Evolutionary conservation across 176 grass and related monocot genomes (phyloP), one percentile per base, ranked within the genome.

Genomic region (Cenchrus americanus): DNA sequence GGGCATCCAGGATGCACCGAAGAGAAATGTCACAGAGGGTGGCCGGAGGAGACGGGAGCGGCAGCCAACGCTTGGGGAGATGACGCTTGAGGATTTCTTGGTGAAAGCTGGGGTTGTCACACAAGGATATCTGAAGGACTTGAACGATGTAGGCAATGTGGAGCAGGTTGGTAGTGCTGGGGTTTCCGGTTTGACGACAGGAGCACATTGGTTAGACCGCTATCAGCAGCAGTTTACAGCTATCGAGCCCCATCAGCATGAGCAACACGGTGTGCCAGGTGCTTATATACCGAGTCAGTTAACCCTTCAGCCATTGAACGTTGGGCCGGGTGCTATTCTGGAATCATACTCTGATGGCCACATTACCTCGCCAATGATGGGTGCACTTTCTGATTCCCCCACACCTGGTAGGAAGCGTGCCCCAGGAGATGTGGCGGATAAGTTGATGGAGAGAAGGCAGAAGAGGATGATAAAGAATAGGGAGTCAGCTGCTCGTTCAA

Each of bases 381-480:
- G 75, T 83, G 83, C 77, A 67, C 81, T 52, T 76, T 89, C 53
- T 48, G 88, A 90, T 83, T 90, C 88, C 58, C 87, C 79, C 2
- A 92, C 84, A 27, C 83, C 90, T 71, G 86, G 81, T 78, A 79
- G 90, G 63, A 97, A 93, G 79, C 88, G 84, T 34, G 43, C 85
- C 66, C 76, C 87, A 46, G 87, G 85, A 30, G 89, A 93, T 48
- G 59, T 88, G 26, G 62, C 41, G 12, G 81, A 98, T 76, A 98
- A 94, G 81, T 82, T 88, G 66, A 68, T 90, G 70, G 96, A 98
- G 77, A 92, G 93, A 87, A 92, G 96, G 75, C 96, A 98, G 59
- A 98, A 98, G 87, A 95, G 96, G 91, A 98, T 98, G 96, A 95
- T 98, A 23, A 98, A 98, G 85, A 98, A 98, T 61, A 92, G 96